These are phyloP conservation scores for Ceratorhiza oryzae-sativae DNA, from an alignment of 1,284 basidiomycete genomes.

Conservation along the genomic window DNA sequence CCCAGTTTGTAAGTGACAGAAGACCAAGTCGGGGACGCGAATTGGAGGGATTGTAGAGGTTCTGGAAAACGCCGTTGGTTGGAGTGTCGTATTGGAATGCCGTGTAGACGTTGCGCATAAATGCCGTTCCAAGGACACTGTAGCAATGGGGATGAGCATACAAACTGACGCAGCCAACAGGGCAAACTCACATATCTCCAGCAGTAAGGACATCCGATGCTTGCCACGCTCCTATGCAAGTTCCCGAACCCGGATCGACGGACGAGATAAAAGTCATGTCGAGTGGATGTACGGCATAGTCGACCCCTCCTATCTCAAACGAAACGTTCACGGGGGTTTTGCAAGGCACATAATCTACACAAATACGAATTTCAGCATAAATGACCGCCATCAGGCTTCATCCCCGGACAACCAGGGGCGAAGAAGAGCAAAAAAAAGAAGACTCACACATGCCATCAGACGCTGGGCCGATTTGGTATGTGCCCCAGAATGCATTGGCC, in stretches of 20 bases:
- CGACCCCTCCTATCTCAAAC: conserved; percentile 32
- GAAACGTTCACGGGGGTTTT: conserved; percentile 39
- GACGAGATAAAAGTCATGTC: conserved; percentile 37
- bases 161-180: not conserved
- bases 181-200: conserved; percentile 38
- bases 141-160: not conserved
- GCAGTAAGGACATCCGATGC: conserved; percentile 26
- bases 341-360: conserved; percentile 42
- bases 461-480: conserved; percentile 40
- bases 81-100: conserved; percentile 39
- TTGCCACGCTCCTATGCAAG: conserved; percentile 41
- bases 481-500: conserved; percentile 41
- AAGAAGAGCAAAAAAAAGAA: not conserved
- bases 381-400: not conserved
- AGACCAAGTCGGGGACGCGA: conserved; percentile 39
- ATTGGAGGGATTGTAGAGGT: not conserved
- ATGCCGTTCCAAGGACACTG: conserved; percentile 41
- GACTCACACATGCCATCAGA: conserved; percentile 41
- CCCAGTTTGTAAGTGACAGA: conserved; percentile 40
- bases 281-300: conserved; percentile 41
- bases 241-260: conserved; percentile 26
- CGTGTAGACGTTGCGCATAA: conserved; percentile 43
- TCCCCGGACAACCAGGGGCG: not conserved
- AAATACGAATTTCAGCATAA: conserved; percentile 16
- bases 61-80: not conserved